A percentile compares a stretch with the other conserved stretches of the same genome.
Evolutionary conservation across 2,329 filamentous ascomycete species (phyloP).

Genomic region (Blastomyces parvus): DNA sequence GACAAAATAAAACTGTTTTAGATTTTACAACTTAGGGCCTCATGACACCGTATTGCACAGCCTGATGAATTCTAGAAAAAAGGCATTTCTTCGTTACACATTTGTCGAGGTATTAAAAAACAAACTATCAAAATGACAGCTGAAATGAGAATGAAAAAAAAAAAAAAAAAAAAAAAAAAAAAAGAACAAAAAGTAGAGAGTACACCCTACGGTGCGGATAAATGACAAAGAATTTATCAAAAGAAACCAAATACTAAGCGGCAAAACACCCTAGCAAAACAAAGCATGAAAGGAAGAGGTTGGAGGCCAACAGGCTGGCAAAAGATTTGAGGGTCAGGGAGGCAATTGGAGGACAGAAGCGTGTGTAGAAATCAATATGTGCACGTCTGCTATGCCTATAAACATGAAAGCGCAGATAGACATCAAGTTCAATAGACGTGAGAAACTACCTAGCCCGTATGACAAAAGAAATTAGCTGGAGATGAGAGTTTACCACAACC

Average conservation of each 20-base stretch:
- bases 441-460: neutral
- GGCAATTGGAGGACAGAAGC: too few species aligned
- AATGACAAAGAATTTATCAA: neutral
- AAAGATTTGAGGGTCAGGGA: neutral
- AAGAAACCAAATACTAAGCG: neutral
- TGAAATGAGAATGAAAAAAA: neutral
- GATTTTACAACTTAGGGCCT: neutral
- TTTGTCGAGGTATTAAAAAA: neutral
- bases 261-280: neutral
- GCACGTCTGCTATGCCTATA: neutral
- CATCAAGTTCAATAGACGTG: neutral
- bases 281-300: neutral
- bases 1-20: neutral
- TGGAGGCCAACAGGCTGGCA: neutral
- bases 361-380: neutral
- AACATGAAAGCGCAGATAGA: neutral
- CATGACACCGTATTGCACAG: neutral
- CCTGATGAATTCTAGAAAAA: constrained; percentile 1
- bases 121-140: neutral
- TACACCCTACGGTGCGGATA: neutral
- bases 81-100: constrained; percentile 2
- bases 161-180: neutral
- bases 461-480: neutral
- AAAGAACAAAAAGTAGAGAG: neutral
- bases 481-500: neutral